These are phyloP conservation scores for Hypoxylon fragiforme DNA, from an alignment of 495 filamentous ascomycete genomes.

Conservation along the genomic window DNA sequence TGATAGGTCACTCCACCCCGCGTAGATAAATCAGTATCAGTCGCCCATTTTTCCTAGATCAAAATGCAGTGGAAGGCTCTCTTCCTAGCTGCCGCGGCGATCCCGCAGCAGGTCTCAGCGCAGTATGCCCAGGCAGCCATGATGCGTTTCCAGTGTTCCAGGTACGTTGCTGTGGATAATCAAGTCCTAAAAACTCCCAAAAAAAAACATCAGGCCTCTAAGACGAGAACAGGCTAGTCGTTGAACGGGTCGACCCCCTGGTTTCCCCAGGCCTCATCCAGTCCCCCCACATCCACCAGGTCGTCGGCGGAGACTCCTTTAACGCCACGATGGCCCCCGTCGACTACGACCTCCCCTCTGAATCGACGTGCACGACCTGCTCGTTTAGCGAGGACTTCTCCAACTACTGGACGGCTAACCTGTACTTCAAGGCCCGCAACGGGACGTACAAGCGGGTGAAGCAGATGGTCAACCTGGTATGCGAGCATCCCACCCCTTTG, in stretches of 20 bases:
- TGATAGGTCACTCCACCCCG: constrained; percentile 5
- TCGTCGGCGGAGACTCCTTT: constrained; percentile 41
- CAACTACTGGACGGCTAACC: constrained; percentile 46
- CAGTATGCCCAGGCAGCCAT: constrained; percentile 31
- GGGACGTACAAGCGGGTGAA: constrained; percentile 48
- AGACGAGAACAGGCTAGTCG: constrained; percentile 19
- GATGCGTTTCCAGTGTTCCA: constrained; percentile 32
- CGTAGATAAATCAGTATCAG: constrained; percentile 30
- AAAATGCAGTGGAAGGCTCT: constrained; percentile 34
- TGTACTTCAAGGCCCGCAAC: constrained; percentile 46
- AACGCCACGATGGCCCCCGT: constrained; percentile 40
- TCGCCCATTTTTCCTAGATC: constrained; percentile 3
- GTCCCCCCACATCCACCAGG: constrained; percentile 40
- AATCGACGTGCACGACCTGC: constrained; percentile 42
- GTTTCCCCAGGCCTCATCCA: constrained; percentile 38
- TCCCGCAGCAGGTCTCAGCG: constrained; percentile 27
- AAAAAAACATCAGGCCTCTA: constrained; percentile 3
- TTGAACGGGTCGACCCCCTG: constrained; percentile 47
- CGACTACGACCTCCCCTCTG: constrained; percentile 26
- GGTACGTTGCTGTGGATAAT: constrained; percentile 8
- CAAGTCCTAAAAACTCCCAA: not conserved
- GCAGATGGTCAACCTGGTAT: constrained; percentile 36
- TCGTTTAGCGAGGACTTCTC: constrained; percentile 44
- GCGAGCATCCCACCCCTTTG: constrained; percentile 13
- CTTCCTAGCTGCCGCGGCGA: constrained; percentile 26